Conservation (phyloP, 352 stramenopile species). For the Vaucheria bursata region DNA sequence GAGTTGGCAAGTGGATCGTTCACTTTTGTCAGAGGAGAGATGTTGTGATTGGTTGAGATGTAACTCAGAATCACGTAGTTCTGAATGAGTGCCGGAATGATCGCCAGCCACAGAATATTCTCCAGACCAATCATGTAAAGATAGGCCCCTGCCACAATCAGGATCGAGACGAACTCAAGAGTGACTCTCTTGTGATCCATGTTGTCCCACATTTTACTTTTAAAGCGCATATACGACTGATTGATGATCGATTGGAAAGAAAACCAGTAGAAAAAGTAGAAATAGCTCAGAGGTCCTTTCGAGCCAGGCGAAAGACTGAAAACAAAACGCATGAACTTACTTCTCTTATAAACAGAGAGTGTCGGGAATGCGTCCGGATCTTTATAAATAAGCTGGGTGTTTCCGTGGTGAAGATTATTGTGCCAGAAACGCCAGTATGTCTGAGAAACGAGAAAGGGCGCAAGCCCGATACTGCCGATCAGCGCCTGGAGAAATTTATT, state of each 20-base stretch:
- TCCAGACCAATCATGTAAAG: background rate
- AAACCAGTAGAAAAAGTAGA: background rate
- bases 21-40: background rate
- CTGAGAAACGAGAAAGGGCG: background rate
- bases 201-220: background rate
- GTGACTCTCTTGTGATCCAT: background rate
- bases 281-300: background rate
- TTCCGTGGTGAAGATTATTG: background rate
- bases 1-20: background rate
- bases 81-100: background rate
- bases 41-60: background rate
- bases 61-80: slow-evolving; percentile 4
- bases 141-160: background rate
- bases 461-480: background rate
- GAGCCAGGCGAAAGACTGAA: background rate
- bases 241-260: background rate
- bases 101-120: background rate
- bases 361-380: background rate
- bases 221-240: background rate
- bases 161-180: background rate
- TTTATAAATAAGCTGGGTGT: slow-evolving; percentile 4
- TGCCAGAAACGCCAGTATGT: background rate
- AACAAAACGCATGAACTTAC: background rate
- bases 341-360: background rate
- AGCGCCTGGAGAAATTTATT: background rate